phyloP scores from a whole-genome alignment of 2,329 filamentous ascomycete genomes.

The Hymenoscyphus occultus region DNA sequence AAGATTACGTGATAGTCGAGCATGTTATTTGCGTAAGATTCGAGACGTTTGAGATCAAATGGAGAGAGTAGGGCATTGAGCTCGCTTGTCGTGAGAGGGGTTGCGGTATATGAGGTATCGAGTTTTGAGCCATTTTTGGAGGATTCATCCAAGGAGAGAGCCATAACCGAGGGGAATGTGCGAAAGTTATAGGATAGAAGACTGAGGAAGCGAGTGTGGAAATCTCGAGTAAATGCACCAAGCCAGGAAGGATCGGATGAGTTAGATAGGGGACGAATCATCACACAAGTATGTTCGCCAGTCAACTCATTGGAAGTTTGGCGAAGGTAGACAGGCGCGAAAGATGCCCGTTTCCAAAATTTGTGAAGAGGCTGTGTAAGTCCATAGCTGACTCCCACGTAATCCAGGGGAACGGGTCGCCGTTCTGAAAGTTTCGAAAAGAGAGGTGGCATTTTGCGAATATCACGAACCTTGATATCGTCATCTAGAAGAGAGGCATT shows the following conservation, averaged over 20 bases:
- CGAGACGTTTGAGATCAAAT: conserved; percentile 91
- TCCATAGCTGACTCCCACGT: conserved; percentile 93
- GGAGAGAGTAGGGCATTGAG: conserved; percentile 79
- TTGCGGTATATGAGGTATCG: conserved; percentile 52
- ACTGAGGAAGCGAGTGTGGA: conserved; percentile 88
- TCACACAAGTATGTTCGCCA: conserved; percentile 95
- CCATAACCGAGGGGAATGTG: conserved; percentile 71
- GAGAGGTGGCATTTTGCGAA: conserved; percentile 86
- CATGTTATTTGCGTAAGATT: conserved; percentile 95
- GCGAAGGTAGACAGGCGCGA: conserved; percentile 86
- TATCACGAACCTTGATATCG: conserved; percentile 85
- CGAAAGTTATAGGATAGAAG: conserved; percentile 93
- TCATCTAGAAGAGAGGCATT: conserved; percentile 76
- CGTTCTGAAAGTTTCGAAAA: conserved; percentile 86
- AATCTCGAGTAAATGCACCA: conserved; percentile 85
- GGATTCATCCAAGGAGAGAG: conserved; percentile 84
- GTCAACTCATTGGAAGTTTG: conserved; percentile 96
- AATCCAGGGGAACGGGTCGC: conserved; percentile 77
- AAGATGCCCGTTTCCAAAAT: conserved; percentile 90
- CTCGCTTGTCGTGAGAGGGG: conserved; percentile 66
- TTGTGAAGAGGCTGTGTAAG: conserved; percentile 84
- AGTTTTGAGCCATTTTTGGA: conserved; percentile 70
- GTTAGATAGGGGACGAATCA: conserved; percentile 76
- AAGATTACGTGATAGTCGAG: conserved; percentile 97
- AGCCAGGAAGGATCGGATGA: conserved; percentile 78